Base-by-base conservation (phyloP, 2,329 filamentous ascomycete species). In the Paracorniculantispora psalliotae region DNA sequence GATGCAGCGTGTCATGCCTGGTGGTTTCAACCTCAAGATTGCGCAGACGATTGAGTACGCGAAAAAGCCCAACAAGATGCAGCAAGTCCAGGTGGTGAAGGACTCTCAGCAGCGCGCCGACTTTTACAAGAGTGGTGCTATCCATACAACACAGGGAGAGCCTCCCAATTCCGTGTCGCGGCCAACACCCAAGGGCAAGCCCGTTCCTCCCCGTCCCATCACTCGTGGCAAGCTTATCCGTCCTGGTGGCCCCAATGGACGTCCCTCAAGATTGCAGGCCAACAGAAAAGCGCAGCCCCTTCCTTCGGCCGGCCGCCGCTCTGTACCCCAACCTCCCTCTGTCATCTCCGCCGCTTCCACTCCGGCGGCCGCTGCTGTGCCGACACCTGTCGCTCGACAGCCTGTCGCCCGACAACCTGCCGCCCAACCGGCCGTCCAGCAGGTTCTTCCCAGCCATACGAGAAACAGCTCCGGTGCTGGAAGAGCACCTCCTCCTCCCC, bases 21-120 rank as follows among this genome's bases (percentile, higher is more conserved):
- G 89, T 9, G 87, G 90, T 10, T 83, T 96, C 69, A 91, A 87
- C 69, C 76, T 99, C 50, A 91, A 90, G 74, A 88, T 97, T 62
- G 85, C 79, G n/a, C 88, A 94, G 28, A 82, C 81, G 61, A 92
- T 99, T 66, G 91, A 96, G 71, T 99, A 96, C 74, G 92, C 93
- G 70, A 99, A 97, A 82, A 99, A 99, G 75, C 94, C 94, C 1
- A 91, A 91, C 58, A 99, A 99, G 77, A 83, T 91, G 72, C 89
- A 93, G 57, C 76, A 86, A 6, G 89, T 99, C 69, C 97, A 97
- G 77, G 90, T 90, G 9, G 70, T 96, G 61, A 96, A 96, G 75
- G 94, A 99, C 70, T 87, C 92, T 0, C 83, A 86, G 55, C 82
- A 88, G 55, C 77, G 81, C 3, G 87, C 87, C 50, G 94, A 99